Percentiles rank a stretch among this genome's conserved stretches.
Evolutionary conservation across 2,329 filamentous ascomycete genomes (phyloP).

Genomic region (Cladosporium sp.): DNA sequence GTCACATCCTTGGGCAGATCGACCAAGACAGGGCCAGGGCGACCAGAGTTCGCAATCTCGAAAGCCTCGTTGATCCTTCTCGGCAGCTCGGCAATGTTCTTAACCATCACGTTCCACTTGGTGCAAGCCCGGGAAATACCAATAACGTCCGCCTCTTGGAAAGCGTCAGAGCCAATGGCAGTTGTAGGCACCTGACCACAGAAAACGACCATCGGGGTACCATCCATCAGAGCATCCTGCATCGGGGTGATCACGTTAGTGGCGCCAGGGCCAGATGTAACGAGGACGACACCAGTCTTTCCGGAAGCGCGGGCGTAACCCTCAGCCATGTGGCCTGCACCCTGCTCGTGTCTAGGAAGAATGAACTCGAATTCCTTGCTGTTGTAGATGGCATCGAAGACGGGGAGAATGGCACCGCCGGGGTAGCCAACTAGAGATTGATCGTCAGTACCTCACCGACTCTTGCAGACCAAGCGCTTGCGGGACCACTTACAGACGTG

Average conservation of each 20-base stretch:
- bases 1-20: slow-evolving; percentile 97
- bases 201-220: slow-evolving; percentile 95
- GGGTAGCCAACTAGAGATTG: slow-evolving; percentile 64
- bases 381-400: slow-evolving; percentile 99
- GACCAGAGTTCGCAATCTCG: slow-evolving; percentile 91
- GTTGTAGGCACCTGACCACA: slow-evolving; percentile 86
- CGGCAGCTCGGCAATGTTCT: slow-evolving; percentile 89
- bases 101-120: slow-evolving; percentile 99
- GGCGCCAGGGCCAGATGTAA: slow-evolving; percentile 93
- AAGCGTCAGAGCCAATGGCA: slow-evolving; percentile 91
- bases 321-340: slow-evolving; percentile 97
- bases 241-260: slow-evolving; percentile 97
- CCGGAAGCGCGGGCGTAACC: slow-evolving; percentile 93
- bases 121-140: slow-evolving; percentile 94
- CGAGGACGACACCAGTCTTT: slow-evolving; percentile 91
- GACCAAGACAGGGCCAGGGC: slow-evolving; percentile 91
- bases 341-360: slow-evolving; percentile 93
- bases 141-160: slow-evolving; percentile 93
- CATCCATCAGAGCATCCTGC: slow-evolving; percentile 93
- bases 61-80: slow-evolving; percentile 96
- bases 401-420: slow-evolving; percentile 92
- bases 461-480: not conserved
- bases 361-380: slow-evolving; percentile 96
- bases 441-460: slow-evolving; percentile 16
- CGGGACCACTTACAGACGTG: slow-evolving; percentile 76